Evolutionary conservation across 1,284 basidiomycete species (phyloP).

Genomic region (Melampsora americana): DNA sequence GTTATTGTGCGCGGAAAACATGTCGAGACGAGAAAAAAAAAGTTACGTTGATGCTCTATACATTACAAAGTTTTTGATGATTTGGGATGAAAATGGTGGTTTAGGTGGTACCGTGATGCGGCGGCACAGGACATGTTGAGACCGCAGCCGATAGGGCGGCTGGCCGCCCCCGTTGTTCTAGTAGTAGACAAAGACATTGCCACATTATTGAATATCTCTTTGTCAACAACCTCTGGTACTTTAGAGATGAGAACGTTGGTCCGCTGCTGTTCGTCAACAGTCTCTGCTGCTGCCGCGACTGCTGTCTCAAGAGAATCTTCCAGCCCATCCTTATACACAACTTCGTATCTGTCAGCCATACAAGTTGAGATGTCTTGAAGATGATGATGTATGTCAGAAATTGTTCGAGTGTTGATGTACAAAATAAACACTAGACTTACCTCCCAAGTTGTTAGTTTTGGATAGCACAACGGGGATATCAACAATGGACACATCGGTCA

Average conservation of each 20-base stretch:
- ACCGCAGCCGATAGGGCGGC: no score
- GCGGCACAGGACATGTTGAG: no score
- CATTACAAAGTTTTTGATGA: no score
- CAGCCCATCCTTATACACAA: constrained; percentile 2
- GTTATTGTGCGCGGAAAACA: no score
- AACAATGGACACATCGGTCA: neutral
- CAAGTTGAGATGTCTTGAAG: constrained; percentile 9
- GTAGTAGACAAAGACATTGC: constrained; percentile 2
- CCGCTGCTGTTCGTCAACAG: neutral
- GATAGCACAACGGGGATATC: neutral
- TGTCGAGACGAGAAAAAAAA: no score
- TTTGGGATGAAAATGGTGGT: no score
- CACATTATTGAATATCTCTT: constrained; percentile 7
- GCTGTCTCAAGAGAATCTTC: neutral
- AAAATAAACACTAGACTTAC: no score
- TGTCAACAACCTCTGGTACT: neutral
- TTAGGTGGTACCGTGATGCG: no score
- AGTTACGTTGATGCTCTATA: no score
- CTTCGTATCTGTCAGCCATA: neutral
- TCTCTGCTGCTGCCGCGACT: neutral
- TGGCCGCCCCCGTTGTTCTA: no score
- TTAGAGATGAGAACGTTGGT: neutral
- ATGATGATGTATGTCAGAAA: neutral
- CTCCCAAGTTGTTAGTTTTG: neutral
- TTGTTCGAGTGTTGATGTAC: no score